Conservation (phyloP, 495 filamentous ascomycete genomes). For the Copromyces sp. region DNA sequence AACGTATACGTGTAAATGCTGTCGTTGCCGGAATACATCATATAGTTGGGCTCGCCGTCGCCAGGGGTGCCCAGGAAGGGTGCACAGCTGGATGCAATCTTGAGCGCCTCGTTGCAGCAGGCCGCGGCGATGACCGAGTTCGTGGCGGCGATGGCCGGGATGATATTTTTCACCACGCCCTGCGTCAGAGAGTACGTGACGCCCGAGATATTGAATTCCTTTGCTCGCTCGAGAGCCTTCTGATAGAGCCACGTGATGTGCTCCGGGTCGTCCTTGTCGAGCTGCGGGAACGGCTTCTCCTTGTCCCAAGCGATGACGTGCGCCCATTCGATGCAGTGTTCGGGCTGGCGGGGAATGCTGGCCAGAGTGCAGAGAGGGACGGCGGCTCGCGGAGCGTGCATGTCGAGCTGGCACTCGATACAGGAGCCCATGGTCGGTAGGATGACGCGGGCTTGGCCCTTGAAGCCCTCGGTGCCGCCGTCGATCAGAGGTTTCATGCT, state of each 20-base stretch:
- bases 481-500: conserved; percentile 87
- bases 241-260: conserved; percentile 97
- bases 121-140: conserved; percentile 93
- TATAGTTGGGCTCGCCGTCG: conserved; percentile 63
- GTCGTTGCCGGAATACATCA: conserved; percentile 98
- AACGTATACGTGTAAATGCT: conserved; percentile 96
- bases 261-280: conserved; percentile 94
- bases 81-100: conserved; percentile 75
- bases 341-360: conserved; percentile 91
- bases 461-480: conserved; percentile 97
- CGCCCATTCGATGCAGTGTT: conserved; percentile 99
- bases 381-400: conserved; percentile 88
- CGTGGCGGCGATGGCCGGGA: conserved; percentile 94
- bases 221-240: conserved; percentile 66
- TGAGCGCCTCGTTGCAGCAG: conserved; percentile 94
- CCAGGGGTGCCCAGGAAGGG: conserved; percentile 51
- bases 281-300: conserved; percentile 49
- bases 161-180: conserved; percentile 98
- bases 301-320: conserved; percentile 67
- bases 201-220: conserved; percentile 83
- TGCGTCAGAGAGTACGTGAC: conserved; percentile 97
- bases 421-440: conserved; percentile 86
- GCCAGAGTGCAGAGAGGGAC: conserved; percentile 96
- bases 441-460: conserved; percentile 91
- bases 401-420: conserved; percentile 96